Conservation (phyloP, 2,329 filamentous ascomycete genomes). For the Fusarium sp. region DNA sequence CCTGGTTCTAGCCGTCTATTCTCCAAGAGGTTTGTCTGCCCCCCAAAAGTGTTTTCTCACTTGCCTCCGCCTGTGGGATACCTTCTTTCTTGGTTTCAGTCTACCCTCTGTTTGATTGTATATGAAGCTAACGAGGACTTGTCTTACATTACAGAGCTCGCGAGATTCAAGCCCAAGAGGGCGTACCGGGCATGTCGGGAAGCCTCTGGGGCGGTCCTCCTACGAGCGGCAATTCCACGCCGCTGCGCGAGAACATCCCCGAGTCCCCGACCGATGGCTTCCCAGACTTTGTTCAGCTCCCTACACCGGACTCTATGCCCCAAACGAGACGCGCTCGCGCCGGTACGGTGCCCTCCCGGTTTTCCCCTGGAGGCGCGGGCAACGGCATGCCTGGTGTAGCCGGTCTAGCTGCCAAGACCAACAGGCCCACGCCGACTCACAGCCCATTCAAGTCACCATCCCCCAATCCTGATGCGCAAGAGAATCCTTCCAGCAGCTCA, state of each 20-base stretch:
- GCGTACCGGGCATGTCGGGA: constrained; percentile 72
- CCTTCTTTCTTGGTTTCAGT: constrained; percentile 19
- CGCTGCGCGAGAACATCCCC: constrained; percentile 94
- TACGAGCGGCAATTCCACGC: constrained; percentile 95
- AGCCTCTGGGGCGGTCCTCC: constrained; percentile 94
- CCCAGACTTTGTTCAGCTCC: constrained; percentile 82
- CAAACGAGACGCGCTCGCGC: constrained; percentile 84
- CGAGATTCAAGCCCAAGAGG: constrained; percentile 97
- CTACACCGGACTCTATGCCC: constrained; percentile 71
- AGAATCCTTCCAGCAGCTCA: constrained; percentile 66
- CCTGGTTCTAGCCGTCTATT: constrained; percentile 77
- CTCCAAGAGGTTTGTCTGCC: constrained; percentile 81
- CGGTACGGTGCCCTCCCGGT: constrained; percentile 94
- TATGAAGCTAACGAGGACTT: constrained; percentile 26
- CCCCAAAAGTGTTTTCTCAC: constrained; percentile 12
- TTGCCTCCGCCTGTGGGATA: not conserved
- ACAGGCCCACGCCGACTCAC: constrained; percentile 84
- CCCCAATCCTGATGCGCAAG: constrained; percentile 61
- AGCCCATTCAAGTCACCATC: constrained; percentile 80
- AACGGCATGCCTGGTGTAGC: constrained; percentile 67
- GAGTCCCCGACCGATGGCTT: constrained; percentile 97
- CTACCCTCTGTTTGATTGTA: not conserved
- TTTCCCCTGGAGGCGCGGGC: constrained; percentile 77
- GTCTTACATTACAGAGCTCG: constrained; percentile 71
- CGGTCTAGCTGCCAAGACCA: constrained; percentile 74